Conservation (phyloP, 2,329 filamentous ascomycete genomes). For the Monosporascus sp. region DNA sequence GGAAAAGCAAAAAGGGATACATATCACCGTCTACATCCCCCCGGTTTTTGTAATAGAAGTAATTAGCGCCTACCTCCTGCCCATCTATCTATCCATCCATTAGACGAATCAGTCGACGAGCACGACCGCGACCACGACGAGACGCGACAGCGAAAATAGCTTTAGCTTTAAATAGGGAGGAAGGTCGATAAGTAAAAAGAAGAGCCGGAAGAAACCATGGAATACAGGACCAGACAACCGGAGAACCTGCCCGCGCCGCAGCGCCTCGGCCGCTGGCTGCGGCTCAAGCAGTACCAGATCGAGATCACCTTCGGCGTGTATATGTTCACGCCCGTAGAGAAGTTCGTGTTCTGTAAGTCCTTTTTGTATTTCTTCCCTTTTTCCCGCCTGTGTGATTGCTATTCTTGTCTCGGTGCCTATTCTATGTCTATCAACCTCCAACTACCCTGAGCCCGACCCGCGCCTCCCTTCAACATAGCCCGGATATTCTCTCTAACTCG, state of each 20-base stretch:
- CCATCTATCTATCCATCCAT: too few species aligned
- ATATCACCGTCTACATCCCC: too few species aligned
- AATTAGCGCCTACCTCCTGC: too few species aligned
- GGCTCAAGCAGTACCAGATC: slow-evolving; percentile 95
- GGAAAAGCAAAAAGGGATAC: too few species aligned
- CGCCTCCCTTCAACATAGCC: neutral
- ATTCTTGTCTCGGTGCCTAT: neutral
- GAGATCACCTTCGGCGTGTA: slow-evolving; percentile 96
- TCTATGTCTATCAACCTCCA: too few species aligned
- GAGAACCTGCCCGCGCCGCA: slow-evolving; percentile 32
- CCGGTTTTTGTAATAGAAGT: too few species aligned
- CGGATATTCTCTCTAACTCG: neutral
- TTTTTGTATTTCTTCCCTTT: neutral
- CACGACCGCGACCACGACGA: too few species aligned
- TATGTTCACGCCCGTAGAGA: slow-evolving; percentile 95
- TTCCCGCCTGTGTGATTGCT: neutral
- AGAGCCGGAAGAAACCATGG: slow-evolving; percentile 27
- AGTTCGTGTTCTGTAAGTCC: slow-evolving; percentile 88
- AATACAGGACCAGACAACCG: slow-evolving; percentile 26
- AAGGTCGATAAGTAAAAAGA: neutral
- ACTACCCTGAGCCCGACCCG: neutral
- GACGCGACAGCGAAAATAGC: too few species aligned
- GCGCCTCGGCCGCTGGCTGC: slow-evolving; percentile 73
- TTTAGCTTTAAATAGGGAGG: too few species aligned
- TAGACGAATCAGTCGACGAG: too few species aligned